Conservation (phyloP, 139 green algal genomes). For the Limnomonas spitsbergensis region DNA sequence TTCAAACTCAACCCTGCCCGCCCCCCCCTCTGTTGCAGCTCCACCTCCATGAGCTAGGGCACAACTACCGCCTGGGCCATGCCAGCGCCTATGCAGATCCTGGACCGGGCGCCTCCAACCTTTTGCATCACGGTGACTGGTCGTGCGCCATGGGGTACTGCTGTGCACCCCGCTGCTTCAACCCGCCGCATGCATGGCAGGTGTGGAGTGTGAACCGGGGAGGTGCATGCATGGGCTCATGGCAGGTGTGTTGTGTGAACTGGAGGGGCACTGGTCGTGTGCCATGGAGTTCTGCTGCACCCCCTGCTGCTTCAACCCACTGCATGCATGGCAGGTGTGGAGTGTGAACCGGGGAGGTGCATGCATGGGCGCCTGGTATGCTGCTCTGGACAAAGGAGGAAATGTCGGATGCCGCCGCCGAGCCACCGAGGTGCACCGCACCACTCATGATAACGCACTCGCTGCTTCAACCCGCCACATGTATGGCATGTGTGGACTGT, state of each 20-base stretch:
- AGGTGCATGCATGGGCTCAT: too few relatives aligned
- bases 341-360: too few relatives aligned
- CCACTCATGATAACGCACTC: slow-evolving; percentile 30
- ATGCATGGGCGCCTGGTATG: too few relatives aligned
- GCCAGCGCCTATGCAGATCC: slow-evolving; percentile 4
- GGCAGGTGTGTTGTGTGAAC: too few relatives aligned
- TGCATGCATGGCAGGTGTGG: slow-evolving; percentile 15
- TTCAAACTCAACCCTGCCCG: too few relatives aligned
- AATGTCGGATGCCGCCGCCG: slow-evolving; percentile 25
- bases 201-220: too few relatives aligned
- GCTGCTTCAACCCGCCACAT: slow-evolving; percentile 37
- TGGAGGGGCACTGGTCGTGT: slow-evolving; percentile 31
- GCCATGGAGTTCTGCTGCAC: slow-evolving; percentile 42
- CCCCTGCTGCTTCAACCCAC: slow-evolving; percentile 33
- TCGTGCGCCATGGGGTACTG: slow-evolving; percentile 37
- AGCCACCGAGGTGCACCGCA: too few relatives aligned
- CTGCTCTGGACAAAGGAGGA: too few relatives aligned
- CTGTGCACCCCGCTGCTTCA: slow-evolving; percentile 36
- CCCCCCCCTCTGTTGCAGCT: too few relatives aligned
- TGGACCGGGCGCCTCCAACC: slow-evolving; percentile 4
- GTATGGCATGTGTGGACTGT: not conserved
- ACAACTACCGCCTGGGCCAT: slow-evolving; percentile 43
- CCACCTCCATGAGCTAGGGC: slow-evolving; percentile 42
- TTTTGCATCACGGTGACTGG: slow-evolving; percentile 27
- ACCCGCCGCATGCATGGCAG: slow-evolving; percentile 24